A percentile compares a stretch with the other conserved stretches of the same genome.
These are phyloP conservation scores for Diphasiastrum complanatum DNA, from an alignment of 83 land plant genomes.

Conservation along the genomic window DNA sequence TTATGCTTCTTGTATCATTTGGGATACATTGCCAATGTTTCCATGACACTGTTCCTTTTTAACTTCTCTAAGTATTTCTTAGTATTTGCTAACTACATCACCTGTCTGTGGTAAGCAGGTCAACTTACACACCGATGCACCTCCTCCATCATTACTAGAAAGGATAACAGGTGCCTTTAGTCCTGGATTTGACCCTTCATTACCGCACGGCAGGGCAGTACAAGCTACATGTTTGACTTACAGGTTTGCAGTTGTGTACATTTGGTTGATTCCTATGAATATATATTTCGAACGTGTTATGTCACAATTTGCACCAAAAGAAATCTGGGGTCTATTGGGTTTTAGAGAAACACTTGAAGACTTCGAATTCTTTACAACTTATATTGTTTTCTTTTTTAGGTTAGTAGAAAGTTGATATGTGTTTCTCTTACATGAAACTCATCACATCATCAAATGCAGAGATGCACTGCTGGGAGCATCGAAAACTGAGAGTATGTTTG, in stretches of 20 bases:
- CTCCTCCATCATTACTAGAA: conserved; percentile 24
- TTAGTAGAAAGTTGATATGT: background rate
- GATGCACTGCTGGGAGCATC: no score
- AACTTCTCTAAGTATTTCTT: no score
- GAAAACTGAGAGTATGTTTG: conserved; percentile 20
- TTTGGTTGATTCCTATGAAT: background rate
- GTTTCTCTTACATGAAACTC: no score
- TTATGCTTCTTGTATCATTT: no score
- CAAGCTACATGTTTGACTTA: conserved; percentile 41
- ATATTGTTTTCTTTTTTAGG: background rate
- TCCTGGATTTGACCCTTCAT: conserved; percentile 34
- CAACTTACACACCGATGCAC: conserved; percentile 64
- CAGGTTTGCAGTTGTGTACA: conserved; percentile 17
- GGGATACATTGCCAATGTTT: no score
- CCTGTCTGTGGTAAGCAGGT: no score
- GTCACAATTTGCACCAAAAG: background rate
- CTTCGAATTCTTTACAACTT: no score
- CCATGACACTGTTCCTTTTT: no score
- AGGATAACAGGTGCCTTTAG: conserved; percentile 28
- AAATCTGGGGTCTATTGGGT: background rate
- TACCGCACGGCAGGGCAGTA: conserved; percentile 54
- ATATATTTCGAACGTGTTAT: background rate
- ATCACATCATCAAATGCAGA: no score
- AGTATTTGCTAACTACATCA: no score
- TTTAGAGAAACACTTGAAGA: no score